Evolutionary conservation across 176 grass and related monocot genomes (phyloP).

Genomic region (Triticum dicoccoides): DNA sequence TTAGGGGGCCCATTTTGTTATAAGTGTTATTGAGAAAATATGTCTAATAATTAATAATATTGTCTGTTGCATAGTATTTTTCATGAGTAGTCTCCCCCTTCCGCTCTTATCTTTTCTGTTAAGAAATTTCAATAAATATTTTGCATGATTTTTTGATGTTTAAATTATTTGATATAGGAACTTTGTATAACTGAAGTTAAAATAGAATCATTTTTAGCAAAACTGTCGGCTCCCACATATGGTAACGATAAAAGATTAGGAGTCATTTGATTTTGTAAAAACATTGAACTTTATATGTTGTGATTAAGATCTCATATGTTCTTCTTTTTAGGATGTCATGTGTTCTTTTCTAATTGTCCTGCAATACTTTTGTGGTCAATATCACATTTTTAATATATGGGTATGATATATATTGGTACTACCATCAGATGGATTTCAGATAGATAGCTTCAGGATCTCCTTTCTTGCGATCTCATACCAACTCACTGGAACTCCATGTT

Average conservation of each 20-base stretch:
- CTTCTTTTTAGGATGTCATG: neutral
- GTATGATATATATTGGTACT: slow-evolving; percentile 4
- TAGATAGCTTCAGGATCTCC: no score
- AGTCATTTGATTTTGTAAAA: neutral
- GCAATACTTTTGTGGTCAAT: neutral
- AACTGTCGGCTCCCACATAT: neutral
- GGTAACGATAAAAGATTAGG: neutral
- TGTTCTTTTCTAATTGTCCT: no score
- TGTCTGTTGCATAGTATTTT: no score
- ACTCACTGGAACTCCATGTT: no score
- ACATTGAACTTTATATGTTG: neutral
- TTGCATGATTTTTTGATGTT: neutral
- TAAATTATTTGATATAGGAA: neutral
- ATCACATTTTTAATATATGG: neutral
- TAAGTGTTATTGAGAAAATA: no score
- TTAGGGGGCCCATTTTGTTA: no score
- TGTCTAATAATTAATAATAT: no score
- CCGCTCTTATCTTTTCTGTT: neutral
- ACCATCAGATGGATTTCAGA: no score
- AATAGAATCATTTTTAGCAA: neutral
- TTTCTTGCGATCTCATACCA: no score
- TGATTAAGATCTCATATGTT: neutral
- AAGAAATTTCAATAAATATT: neutral
- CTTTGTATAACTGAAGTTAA: neutral
- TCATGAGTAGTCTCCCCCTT: no score